Percentiles rank a stretch among this genome's conserved stretches.
phyloP scores from a whole-genome alignment of 1,139 yeast species.

The Candida sanyaensis region DNA sequence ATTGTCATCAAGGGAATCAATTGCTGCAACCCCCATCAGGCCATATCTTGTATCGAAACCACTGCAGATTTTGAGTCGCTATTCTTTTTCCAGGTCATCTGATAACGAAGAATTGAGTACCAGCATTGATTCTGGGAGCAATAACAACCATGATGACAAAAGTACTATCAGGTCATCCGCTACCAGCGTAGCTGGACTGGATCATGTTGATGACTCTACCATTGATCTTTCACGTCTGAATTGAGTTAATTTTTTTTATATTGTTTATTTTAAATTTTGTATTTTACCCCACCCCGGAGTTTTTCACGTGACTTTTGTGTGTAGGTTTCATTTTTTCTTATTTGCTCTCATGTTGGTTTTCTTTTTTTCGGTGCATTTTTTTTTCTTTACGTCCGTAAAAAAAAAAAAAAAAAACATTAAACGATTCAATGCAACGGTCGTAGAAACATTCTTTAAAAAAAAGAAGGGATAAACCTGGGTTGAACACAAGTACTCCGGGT shows the following conservation, averaged over 20 bases:
- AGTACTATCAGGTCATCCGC: conserved; percentile 6
- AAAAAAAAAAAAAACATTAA: not conserved
- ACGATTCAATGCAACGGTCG: not conserved
- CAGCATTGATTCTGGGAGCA: conserved; percentile 26
- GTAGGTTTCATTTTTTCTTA: not conserved
- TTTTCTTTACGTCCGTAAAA: not conserved
- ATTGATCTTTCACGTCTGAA: conserved; percentile 5
- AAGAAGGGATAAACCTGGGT: not conserved
- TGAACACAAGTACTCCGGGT: not conserved
- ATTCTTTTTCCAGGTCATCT: conserved; percentile 6
- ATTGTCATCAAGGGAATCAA: not conserved
- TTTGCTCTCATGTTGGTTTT: not conserved
- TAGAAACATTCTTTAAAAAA: not conserved
- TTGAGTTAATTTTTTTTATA: not conserved
- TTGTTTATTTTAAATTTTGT: not conserved
- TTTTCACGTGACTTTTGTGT: not conserved
- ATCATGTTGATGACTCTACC: conserved; percentile 11
- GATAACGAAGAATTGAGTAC: conserved; percentile 22
- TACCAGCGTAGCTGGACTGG: conserved; percentile 3
- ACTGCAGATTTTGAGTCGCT: conserved; percentile 30
- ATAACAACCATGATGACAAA: conserved; percentile 7
- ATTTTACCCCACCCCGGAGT: not conserved
- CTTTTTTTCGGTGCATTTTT: not conserved
- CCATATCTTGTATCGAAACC: conserved; percentile 21
- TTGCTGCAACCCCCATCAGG: not conserved